Conservation (phyloP, 345 rosid species). For the Adansonia digitata region DNA sequence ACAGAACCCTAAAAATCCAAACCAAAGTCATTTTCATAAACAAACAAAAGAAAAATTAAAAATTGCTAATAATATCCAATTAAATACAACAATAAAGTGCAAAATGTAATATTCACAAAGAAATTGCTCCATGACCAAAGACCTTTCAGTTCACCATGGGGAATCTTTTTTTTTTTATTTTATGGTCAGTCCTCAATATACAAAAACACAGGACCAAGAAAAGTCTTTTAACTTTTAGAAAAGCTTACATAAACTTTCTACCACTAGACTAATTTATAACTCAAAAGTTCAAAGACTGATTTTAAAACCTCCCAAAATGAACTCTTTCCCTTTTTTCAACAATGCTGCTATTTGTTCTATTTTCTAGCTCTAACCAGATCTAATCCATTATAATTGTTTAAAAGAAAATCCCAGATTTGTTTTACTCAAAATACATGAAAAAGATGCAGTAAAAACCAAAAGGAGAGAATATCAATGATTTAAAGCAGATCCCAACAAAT, state of each 20-base stretch:
- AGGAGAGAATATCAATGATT: conserved; percentile 25
- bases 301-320: background rate
- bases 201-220: conserved; percentile 32
- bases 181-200: conserved; percentile 25
- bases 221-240: conserved; percentile 38
- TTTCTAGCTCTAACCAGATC: conserved; percentile 30
- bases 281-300: conserved; percentile 13
- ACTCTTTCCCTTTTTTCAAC: background rate
- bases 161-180: background rate
- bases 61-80: background rate
- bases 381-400: conserved; percentile 16
- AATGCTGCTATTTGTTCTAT: conserved; percentile 16
- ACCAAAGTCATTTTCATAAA: background rate
- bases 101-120: conserved; percentile 4
- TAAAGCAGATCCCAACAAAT: conserved; percentile 32
- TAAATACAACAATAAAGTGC: conserved; percentile 4
- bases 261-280: conserved; percentile 35
- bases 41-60: background rate
- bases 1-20: background rate
- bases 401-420: conserved; percentile 17
- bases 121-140: conserved; percentile 20
- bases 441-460: conserved; percentile 24
- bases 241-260: conserved; percentile 42
- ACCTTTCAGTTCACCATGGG: conserved; percentile 23
- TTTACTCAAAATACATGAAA: conserved; percentile 1